A percentile compares a stretch with the other conserved stretches of the same genome.
phyloP scores from a whole-genome alignment of 2,329 filamentous ascomycete genomes.

The Sclerotinia sclerotiorum region DNA sequence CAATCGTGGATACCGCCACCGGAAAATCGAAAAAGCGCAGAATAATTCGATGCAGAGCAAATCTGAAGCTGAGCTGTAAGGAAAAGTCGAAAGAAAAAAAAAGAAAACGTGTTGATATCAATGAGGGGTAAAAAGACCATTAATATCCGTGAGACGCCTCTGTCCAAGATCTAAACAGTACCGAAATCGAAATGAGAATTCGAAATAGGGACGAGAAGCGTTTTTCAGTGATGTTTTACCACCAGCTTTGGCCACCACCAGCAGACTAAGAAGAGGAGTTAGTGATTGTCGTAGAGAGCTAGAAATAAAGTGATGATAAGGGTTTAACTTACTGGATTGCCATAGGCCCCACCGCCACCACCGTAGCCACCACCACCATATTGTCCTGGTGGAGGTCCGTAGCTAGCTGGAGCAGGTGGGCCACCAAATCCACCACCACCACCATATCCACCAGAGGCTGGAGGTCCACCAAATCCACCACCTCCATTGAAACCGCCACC shows the following conservation, averaged over 20 bases:
- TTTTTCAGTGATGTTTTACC: conserved; percentile 45
- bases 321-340: conserved; percentile 46
- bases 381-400: conserved; percentile 46
- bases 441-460: conserved; percentile 46
- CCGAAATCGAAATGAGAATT: conserved; percentile 26
- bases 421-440: conserved; percentile 57
- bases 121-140: conserved; percentile 29
- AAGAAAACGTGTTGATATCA: conserved; percentile 24
- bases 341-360: conserved; percentile 51
- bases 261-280: conserved; percentile 40
- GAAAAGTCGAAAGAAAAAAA: conserved; percentile 24
- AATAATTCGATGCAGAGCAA: conserved; percentile 28
- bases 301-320: too few relatives aligned
- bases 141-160: conserved; percentile 36
- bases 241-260: conserved; percentile 53
- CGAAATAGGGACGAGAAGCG: conserved; percentile 34
- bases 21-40: conserved; percentile 39
- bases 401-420: conserved; percentile 57
- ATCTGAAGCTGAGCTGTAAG: conserved; percentile 28
- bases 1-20: conserved; percentile 36
- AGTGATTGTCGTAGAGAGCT: neutral
- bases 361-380: conserved; percentile 49
- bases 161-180: conserved; percentile 35
- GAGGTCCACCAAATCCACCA: conserved; percentile 47
- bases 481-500: conserved; percentile 54